Percentiles rank a stretch among this genome's conserved stretches.
phyloP scores from a whole-genome alignment of 768 basidiomycete species.

The Rhodotorula babjevae region DNA sequence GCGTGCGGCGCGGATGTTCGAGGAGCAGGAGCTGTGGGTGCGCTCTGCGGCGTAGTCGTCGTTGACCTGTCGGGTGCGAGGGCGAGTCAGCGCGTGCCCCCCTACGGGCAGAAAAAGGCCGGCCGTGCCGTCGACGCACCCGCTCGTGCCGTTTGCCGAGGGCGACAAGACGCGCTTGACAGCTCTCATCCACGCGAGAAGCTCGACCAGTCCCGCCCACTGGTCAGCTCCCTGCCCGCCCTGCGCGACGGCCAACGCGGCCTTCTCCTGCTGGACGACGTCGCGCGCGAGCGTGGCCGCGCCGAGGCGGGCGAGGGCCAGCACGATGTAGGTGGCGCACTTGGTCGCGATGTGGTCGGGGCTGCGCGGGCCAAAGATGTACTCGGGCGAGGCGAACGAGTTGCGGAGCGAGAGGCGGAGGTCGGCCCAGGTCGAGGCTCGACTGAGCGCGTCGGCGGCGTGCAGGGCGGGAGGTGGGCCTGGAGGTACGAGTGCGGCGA shows the following conservation, averaged over 20 bases:
- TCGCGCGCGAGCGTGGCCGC: background rate
- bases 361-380: background rate
- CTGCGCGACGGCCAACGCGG: background rate
- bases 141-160: no score
- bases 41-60: no score
- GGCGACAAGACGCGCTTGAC: no score
- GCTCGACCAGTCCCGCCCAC: background rate
- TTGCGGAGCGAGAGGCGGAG: background rate
- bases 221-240: background rate
- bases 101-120: no score
- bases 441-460: background rate
- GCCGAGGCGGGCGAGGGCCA: background rate
- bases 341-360: background rate
- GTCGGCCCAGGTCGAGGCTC: background rate
- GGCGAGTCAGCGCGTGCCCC: no score
- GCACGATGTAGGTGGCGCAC: background rate
- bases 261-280: background rate
- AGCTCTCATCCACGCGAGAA: background rate
- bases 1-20: background rate
- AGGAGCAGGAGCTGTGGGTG: no score
- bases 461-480: background rate
- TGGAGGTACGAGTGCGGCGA: background rate
- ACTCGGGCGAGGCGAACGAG: background rate
- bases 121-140: no score
- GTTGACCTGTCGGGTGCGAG: no score